Evolutionary conservation across 1,284 basidiomycete genomes (phyloP).

Genomic region (Heterobasidion parviporum): DNA sequence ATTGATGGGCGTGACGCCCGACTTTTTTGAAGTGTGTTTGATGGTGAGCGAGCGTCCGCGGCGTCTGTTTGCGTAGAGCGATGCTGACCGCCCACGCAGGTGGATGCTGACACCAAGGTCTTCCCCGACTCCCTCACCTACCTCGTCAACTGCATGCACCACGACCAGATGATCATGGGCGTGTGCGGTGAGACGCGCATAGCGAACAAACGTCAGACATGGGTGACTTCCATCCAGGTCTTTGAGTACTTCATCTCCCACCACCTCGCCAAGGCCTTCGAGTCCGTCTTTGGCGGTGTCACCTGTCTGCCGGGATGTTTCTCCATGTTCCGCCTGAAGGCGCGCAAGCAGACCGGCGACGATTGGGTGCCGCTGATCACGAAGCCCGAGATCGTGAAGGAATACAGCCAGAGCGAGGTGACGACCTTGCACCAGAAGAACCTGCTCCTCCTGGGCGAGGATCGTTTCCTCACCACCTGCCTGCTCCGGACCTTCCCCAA

Average conservation of each 20-base stretch:
- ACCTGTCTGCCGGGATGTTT: constrained; percentile 99
- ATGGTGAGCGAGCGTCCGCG: constrained; percentile 61
- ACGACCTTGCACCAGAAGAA: constrained; percentile 98
- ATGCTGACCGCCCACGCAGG: constrained; percentile 38
- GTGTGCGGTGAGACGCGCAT: constrained; percentile 98
- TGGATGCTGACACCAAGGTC: constrained; percentile 96
- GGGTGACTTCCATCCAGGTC: constrained; percentile 98
- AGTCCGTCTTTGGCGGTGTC: constrained; percentile 98
- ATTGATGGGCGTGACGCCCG: constrained; percentile 98
- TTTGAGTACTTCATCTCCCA: constrained; percentile 99
- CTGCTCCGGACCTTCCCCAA: constrained; percentile 95
- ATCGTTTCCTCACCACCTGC: constrained; percentile 95
- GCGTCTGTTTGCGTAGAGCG: neutral
- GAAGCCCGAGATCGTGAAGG: constrained; percentile 95
- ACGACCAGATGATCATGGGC: constrained; percentile 98
- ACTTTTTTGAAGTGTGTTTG: constrained; percentile 95
- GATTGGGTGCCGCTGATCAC: constrained; percentile 98
- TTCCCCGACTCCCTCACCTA: constrained; percentile 81
- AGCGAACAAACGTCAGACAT: constrained; percentile 94
- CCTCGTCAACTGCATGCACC: constrained; percentile 96
- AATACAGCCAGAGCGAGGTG: constrained; percentile 93
- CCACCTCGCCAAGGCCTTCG: constrained; percentile 96
- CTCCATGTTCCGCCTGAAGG: constrained; percentile 99
- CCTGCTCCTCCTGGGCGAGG: constrained; percentile 91
- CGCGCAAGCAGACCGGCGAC: constrained; percentile 77